Conservation (phyloP, 1,284 basidiomycete species). For the Pterula multifida region DNA sequence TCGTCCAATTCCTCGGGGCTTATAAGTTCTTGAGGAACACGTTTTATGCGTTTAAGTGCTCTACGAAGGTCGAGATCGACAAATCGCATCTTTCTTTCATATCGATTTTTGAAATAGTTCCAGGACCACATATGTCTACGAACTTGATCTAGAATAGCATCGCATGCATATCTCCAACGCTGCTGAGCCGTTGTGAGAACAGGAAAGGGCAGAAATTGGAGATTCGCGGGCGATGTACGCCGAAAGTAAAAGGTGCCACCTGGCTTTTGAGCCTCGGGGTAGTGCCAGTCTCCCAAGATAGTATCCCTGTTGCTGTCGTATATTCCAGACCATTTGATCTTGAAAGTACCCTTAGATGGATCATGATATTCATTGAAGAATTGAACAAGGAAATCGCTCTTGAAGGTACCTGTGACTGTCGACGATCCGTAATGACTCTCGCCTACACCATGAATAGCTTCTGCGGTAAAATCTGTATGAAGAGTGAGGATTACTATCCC, state of each 20-base stretch:
- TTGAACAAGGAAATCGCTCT: not conserved
- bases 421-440: not conserved
- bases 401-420: not conserved
- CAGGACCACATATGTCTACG: not conserved
- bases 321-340: not conserved
- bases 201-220: not conserved
- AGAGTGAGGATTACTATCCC: not conserved
- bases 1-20: not conserved
- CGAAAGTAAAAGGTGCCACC: not conserved
- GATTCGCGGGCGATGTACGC: not conserved
- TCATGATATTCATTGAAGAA: not conserved
- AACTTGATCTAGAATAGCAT: conserved; percentile 1
- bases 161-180: not conserved
- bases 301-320: not conserved
- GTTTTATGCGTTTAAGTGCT: not conserved
- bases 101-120: not conserved
- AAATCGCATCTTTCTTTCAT: not conserved
- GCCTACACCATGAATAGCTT: not conserved
- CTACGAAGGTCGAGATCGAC: not conserved
- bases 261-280: not conserved
- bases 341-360: not conserved
- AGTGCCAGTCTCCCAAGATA: not conserved
- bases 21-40: not conserved
- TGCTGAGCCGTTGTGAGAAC: not conserved
- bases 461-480: not conserved